phyloP scores from a whole-genome alignment of 2,329 filamentous ascomycete genomes.

The Arthrobotrys sphaeroides region DNA sequence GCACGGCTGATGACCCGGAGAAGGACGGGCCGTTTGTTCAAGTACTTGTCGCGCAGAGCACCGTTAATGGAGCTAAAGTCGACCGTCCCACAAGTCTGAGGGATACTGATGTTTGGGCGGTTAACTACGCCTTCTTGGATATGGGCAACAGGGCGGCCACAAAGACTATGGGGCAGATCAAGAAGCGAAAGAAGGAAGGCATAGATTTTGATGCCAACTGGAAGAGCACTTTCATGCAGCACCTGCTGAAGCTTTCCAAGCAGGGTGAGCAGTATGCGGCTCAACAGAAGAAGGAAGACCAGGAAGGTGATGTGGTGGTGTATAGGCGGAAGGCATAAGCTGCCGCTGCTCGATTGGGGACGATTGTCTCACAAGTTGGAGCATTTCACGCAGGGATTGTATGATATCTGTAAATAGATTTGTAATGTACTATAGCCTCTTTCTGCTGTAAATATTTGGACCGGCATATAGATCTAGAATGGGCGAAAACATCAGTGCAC shows the following conservation, averaged over 20 bases:
- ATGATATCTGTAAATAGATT: conserved; percentile 3
- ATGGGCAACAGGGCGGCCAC: conserved; percentile 27
- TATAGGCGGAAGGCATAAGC: conserved; percentile 26
- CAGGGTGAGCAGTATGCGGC: conserved; percentile 29
- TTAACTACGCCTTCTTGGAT: conserved; percentile 50
- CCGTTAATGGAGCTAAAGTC: conserved; percentile 39
- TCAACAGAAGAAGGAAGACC: conserved; percentile 32
- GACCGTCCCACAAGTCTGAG: conserved; percentile 14
- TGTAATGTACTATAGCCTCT: neutral
- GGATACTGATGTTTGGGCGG: conserved; percentile 24
- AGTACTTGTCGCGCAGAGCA: conserved; percentile 37
- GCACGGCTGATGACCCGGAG: neutral
- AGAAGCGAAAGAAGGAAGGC: conserved; percentile 43
- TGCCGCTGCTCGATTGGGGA: neutral
- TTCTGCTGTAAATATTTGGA: neutral
- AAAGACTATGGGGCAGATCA: conserved; percentile 31
- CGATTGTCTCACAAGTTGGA: neutral
- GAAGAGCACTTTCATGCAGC: conserved; percentile 29
- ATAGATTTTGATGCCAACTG: conserved; percentile 42
- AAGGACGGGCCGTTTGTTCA: conserved; percentile 17
- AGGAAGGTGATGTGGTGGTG: conserved; percentile 33
- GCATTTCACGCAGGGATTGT: neutral
- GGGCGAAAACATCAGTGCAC: neutral
- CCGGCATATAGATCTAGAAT: conserved; percentile 5
- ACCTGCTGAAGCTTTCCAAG: conserved; percentile 32